Base-by-base conservation (phyloP, 306 rosid species). In the Arachis hypogaea region DNA sequence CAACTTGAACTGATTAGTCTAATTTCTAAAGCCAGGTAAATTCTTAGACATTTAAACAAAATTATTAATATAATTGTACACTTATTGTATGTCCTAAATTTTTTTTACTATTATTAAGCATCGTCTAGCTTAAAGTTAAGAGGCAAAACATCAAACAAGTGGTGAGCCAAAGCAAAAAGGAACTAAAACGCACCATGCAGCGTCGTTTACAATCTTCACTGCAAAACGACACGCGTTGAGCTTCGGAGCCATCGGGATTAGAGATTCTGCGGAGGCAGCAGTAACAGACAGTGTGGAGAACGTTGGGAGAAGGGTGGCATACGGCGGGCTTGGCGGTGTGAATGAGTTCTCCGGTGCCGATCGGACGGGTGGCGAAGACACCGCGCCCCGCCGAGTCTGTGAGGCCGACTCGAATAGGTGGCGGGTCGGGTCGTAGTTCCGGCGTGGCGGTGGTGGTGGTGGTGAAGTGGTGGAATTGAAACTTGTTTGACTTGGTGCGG, bases 361-460 rank as follows among this genome's bases (percentile, higher is more conserved):
- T 93, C 63, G 75, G 76, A 74, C 94, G 91, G 12, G 90, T 88
- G 43, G 96, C 91, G 74, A 93, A 91, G 29, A 91, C 91, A 8
- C 92, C 97, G 9, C 98, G 90, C 33, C 98, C 96, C 9, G 86
- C 85, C 0, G 91, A 79, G 66, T 80, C 86, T 11, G 98, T 91
- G 66, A 86, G 78, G 4, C 70, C 84, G 42, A 91, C 98, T 55
- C 81, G 92, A 69, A 91, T 86, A 4, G 97, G 98, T 36, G 92
- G 98, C 42, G 89, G 88, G 28, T 40, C 81, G 66, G 77, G 67
- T 74, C 72, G 80, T 11, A 16, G 68, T 9, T 66, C 49, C 9
- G 11, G 51, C 49, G 10, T 2, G 7, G 73, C 28, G 69, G 73
- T 2, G 66, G 81, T 3, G 45, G 14, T 4, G 6, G 66, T 6